Evolutionary conservation across 1,139 yeast genomes (phyloP).

Genomic region (Insectozyma bohioensis): DNA sequence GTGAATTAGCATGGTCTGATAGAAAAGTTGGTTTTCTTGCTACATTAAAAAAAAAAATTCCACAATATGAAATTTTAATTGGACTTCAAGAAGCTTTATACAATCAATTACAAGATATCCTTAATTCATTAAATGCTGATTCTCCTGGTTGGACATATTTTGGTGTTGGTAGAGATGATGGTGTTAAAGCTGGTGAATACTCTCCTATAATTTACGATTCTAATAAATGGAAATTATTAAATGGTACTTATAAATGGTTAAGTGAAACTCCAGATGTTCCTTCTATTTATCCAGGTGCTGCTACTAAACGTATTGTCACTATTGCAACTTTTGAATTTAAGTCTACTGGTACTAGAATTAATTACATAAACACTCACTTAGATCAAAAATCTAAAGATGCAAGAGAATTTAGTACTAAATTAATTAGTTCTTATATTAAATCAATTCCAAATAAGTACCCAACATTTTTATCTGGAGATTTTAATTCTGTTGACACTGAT

Average conservation of each 20-base stretch:
- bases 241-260: constrained; percentile 41
- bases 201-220: constrained; percentile 42
- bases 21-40: constrained; percentile 24
- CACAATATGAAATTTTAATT: constrained; percentile 23
- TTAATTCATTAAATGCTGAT: constrained; percentile 21
- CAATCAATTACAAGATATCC: constrained; percentile 28
- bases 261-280: constrained; percentile 39
- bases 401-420: constrained; percentile 27
- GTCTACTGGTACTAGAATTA: constrained; percentile 23
- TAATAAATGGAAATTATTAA: constrained; percentile 26
- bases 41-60: constrained; percentile 26
- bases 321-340: constrained; percentile 31
- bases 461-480: constrained; percentile 29
- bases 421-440: constrained; percentile 32
- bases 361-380: constrained; percentile 43
- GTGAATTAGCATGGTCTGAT: constrained; percentile 31
- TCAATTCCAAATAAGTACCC: constrained; percentile 28
- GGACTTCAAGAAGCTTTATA: constrained; percentile 34
- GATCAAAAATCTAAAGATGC: constrained; percentile 45
- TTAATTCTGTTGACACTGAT: constrained; percentile 31
- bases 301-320: constrained; percentile 40
- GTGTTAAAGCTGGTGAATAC: constrained; percentile 40
- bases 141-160: constrained; percentile 33
- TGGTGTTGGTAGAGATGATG: constrained; percentile 50
- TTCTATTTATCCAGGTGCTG: constrained; percentile 40